These are phyloP conservation scores for Lichtheimia ramosa DNA, from an alignment of 371 early-diverging fungal species.

Conservation along the genomic window DNA sequence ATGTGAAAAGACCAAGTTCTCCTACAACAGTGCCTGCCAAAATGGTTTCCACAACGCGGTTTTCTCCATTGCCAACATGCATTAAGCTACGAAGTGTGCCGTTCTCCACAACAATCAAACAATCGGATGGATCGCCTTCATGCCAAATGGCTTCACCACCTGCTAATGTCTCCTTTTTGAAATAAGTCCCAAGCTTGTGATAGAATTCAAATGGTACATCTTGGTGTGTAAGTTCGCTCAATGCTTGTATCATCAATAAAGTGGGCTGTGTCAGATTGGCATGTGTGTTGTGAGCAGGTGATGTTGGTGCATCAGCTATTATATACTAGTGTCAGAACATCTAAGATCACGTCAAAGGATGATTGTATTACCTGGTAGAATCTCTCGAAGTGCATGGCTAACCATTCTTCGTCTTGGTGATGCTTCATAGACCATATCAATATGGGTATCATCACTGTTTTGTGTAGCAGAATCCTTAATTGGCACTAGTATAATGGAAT, in stretches of 20 bases:
- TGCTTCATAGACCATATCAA: conserved; percentile 18
- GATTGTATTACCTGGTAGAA: conserved; percentile 33
- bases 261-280: conserved; percentile 49
- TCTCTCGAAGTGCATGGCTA: conserved; percentile 34
- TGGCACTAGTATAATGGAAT: conserved; percentile 1
- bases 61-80: conserved; percentile 43
- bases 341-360: too few relatives aligned
- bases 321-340: too few relatives aligned
- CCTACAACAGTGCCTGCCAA: conserved; percentile 81
- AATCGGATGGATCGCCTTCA: conserved; percentile 62
- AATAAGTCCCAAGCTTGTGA: conserved; percentile 59
- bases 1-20: conserved; percentile 68
- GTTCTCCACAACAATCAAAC: conserved; percentile 75
- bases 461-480: conserved; percentile 9
- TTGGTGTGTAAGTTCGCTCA: conserved; percentile 52
- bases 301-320: too few relatives aligned
- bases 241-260: conserved; percentile 65
- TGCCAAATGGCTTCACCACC: conserved; percentile 65
- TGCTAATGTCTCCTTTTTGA: conserved; percentile 54
- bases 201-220: conserved; percentile 52
- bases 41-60: conserved; percentile 62
- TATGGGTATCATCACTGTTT: conserved; percentile 1
- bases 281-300: conserved; percentile 24
- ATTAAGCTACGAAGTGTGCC: conserved; percentile 71
- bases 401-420: conserved; percentile 44